These are phyloP conservation scores for Luffa acutangula DNA, from an alignment of 306 rosid species.

Conservation along the genomic window DNA sequence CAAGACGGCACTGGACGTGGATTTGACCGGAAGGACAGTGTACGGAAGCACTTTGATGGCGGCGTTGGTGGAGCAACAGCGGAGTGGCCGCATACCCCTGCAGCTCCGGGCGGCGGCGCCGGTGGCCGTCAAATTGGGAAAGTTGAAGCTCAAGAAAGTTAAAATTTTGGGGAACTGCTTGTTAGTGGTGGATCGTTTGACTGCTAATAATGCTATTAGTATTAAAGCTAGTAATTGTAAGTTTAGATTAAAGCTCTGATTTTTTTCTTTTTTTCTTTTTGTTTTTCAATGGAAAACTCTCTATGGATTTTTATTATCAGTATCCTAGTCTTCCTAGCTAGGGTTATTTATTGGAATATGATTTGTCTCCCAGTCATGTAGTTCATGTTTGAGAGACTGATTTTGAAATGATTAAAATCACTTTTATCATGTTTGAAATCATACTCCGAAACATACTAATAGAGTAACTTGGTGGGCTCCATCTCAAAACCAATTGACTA, in stretches of 20 bases:
- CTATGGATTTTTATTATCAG: no score
- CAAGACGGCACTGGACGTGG: slow-evolving; percentile 51
- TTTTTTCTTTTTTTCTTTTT: not conserved
- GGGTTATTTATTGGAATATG: no score
- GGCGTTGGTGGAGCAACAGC: slow-evolving; percentile 72
- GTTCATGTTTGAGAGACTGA: no score
- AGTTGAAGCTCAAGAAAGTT: slow-evolving; percentile 66
- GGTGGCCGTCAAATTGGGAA: slow-evolving; percentile 52
- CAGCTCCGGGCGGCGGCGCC: slow-evolving; percentile 64
- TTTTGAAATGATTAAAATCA: no score
- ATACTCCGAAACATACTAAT: no score
- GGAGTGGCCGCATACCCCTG: slow-evolving; percentile 63
- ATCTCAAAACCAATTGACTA: no score
- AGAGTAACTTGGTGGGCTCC: no score
- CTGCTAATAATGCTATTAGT: slow-evolving; percentile 53
- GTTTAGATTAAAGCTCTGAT: slow-evolving; percentile 44
- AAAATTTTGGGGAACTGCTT: slow-evolving; percentile 47
- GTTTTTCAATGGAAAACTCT: not conserved
- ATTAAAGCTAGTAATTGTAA: slow-evolving; percentile 77
- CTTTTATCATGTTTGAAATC: no score
- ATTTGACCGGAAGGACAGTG: slow-evolving; percentile 59
- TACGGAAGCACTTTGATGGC: slow-evolving; percentile 55
- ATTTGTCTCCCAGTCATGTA: no score
- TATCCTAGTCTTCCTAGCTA: no score
- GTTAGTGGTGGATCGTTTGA: slow-evolving; percentile 69